Base-by-base conservation (phyloP, 2,329 filamentous ascomycete genomes). In the Fusarium sp. region DNA sequence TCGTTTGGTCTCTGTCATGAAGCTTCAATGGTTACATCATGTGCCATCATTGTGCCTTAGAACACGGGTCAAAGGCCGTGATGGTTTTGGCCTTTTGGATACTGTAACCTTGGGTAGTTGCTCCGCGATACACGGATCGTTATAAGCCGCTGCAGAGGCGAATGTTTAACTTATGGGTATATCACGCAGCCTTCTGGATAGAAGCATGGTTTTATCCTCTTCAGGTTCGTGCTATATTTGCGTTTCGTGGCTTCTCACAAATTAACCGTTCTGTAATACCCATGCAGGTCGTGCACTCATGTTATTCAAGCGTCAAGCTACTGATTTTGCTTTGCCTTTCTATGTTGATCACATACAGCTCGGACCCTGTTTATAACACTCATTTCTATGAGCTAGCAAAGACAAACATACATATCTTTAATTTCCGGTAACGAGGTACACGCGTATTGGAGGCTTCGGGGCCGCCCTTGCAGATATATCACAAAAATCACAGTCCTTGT, bases 401-500 rank as follows among this genome's bases (percentile, higher is more conserved):
- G 30, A 57, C 48, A 57, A 22, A 30, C 28, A 30, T 30, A 47
- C 40, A 33, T 51, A 43, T 55, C 50, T 56, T 50, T 64, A 30
- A 63, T 73, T 69, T 70, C 70, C 70, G 73, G 68, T 68, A 71
- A 68, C 64, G 50, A 51, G 52, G 60, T 56, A 53, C 62, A 59
- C 59, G 54, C 64, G 50, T 65, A 50, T 48, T 46, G 22, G 56
- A 47, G 24, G 24, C 24, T 24, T 24, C 7, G 24, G 24, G 24
- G 32, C 45, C 15, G 60, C 60, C 64, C 65, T 69, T 69, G 57
- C 67, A 66, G 60, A 70, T 61, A 30, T 30, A 30, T 30, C 10
- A 13, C 10, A 49, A 20, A 62, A 44, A 24, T 45, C 44, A 54
- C 37, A 47, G 49, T 44, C 55, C 50, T 20, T 55, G 49, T 64